Percentiles rank a stretch among this genome's conserved stretches.
Conservation (phyloP, 805 yeast species). For the Candida nonsorbophila region DNA sequence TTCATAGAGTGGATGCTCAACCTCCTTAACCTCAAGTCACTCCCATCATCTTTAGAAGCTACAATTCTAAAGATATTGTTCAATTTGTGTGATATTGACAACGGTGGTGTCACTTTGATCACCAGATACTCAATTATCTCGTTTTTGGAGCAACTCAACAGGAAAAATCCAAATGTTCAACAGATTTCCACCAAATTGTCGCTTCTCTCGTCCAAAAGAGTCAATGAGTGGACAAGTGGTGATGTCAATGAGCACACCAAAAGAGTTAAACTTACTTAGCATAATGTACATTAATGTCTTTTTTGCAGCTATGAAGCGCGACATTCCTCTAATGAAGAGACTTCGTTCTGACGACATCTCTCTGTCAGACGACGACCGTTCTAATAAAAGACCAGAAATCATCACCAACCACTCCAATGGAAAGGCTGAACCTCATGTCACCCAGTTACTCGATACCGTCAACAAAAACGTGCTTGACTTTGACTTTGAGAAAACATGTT, state of each 20-base stretch:
- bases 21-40: constrained; percentile 43
- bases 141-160: constrained; percentile 20
- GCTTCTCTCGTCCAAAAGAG: constrained; percentile 44
- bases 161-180: constrained; percentile 34
- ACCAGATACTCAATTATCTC: constrained; percentile 48
- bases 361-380: too few species aligned
- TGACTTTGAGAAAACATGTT: constrained; percentile 65
- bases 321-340: too few species aligned
- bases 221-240: constrained; percentile 54
- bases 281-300: too few species aligned
- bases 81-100: constrained; percentile 46
- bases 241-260: constrained; percentile 46
- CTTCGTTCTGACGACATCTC: too few species aligned
- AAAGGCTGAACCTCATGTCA: too few species aligned
- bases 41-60: constrained; percentile 38
- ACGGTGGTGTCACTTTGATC: constrained; percentile 53
- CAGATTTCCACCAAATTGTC: constrained; percentile 43
- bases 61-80: constrained; percentile 39
- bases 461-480: constrained; percentile 51
- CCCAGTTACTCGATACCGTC: constrained; percentile 35
- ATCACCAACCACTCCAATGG: too few species aligned
- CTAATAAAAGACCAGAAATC: too few species aligned
- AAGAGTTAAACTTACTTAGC: constrained; percentile 16
- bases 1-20: constrained; percentile 66
- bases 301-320: too few species aligned